Conservation (phyloP, 345 rosid genomes). For the Jatropha curcas region DNA sequence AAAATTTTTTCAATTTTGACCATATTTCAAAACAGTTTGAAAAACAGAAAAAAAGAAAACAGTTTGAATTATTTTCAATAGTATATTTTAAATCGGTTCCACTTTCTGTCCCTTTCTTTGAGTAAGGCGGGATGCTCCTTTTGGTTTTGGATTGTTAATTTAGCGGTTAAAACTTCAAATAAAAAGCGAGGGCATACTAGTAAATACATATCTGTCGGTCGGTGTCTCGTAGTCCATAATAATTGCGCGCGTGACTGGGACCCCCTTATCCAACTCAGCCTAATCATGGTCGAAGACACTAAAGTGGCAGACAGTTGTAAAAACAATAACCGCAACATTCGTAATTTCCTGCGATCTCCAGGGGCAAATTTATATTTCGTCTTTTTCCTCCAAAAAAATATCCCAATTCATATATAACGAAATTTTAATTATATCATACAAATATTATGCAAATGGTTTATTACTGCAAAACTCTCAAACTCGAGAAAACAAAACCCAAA, state of each 20-base stretch:
- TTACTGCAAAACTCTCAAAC: background rate
- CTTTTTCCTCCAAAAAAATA: background rate
- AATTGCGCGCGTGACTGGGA: constrained; percentile 4
- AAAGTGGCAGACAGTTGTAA: constrained; percentile 16
- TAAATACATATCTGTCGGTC: background rate
- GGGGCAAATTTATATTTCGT: background rate
- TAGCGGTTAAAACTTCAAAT: background rate
- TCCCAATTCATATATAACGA: background rate
- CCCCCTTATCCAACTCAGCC: background rate
- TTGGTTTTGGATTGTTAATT: no score
- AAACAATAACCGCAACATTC: background rate
- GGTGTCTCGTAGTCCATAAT: background rate
- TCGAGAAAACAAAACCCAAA: no score
- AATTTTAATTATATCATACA: no score
- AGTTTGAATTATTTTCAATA: no score
- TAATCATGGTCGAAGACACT: constrained; percentile 1
- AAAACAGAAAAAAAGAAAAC: no score
- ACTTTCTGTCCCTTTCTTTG: no score
- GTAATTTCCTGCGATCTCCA: background rate
- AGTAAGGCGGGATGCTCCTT: no score
- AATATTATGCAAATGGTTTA: no score
- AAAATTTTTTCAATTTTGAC: no score
- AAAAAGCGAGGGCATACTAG: constrained; percentile 6
- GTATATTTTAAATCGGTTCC: no score
- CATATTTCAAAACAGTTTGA: no score